Evolutionary conservation across 306 rosid species (phyloP).

Genomic region (Malus orientalis): DNA sequence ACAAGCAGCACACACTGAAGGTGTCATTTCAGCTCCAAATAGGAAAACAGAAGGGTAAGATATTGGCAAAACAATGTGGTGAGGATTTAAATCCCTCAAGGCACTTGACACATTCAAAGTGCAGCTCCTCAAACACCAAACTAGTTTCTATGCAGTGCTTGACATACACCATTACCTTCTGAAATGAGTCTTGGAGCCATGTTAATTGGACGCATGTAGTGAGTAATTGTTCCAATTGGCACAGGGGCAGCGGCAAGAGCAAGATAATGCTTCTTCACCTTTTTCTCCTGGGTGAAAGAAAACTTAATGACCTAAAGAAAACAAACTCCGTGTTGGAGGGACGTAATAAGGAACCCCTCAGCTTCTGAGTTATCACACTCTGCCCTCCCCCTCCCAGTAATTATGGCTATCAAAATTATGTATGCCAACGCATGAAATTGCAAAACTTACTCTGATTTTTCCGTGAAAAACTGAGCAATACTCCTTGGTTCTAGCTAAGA

Average conservation of each 20-base stretch:
- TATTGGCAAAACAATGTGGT: background rate
- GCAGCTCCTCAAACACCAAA: background rate
- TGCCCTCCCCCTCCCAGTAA: background rate
- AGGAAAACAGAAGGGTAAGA: background rate
- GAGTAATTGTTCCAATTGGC: slow-evolving; percentile 62
- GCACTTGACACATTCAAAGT: background rate
- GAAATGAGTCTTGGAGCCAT: slow-evolving; percentile 83
- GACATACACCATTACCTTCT: slow-evolving; percentile 41
- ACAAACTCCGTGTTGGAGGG: background rate
- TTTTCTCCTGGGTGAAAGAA: slow-evolving; percentile 53
- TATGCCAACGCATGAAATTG: slow-evolving; percentile 16
- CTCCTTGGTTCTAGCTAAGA: slow-evolving; percentile 75
- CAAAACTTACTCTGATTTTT: slow-evolving; percentile 74
- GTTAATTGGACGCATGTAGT: slow-evolving; percentile 82
- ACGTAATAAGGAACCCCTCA: slow-evolving; percentile 8
- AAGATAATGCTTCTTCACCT: slow-evolving; percentile 84
- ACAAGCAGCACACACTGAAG: background rate
- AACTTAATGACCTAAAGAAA: background rate
- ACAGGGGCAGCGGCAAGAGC: slow-evolving; percentile 83
- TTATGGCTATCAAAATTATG: background rate
- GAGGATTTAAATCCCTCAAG: background rate
- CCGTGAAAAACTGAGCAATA: slow-evolving; percentile 85
- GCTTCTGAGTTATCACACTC: slow-evolving; percentile 14
- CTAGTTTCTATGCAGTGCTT: slow-evolving; percentile 7
- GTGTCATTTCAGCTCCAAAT: background rate